Percentiles rank a stretch among this genome's conserved stretches.
These are phyloP conservation scores for Fusarium veterinarium DNA, from an alignment of 2,329 filamentous ascomycete genomes.

Conservation along the genomic window DNA sequence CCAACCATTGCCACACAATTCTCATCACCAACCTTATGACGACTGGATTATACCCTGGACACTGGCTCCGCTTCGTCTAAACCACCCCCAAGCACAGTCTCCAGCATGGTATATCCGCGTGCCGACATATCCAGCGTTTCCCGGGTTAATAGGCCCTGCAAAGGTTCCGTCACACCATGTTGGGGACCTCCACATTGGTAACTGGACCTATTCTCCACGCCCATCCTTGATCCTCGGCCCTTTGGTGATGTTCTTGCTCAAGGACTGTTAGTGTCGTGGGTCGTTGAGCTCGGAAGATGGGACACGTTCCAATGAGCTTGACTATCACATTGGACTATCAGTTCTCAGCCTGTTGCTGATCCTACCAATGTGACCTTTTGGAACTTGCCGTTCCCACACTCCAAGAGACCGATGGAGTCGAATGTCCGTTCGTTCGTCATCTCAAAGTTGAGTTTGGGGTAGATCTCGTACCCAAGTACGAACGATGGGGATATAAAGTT, in stretches of 20 bases:
- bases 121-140: slow-evolving; percentile 37
- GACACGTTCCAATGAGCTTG: slow-evolving; percentile 3
- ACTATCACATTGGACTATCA: slow-evolving; percentile 3
- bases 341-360: slow-evolving; percentile 24
- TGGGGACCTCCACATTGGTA: slow-evolving; percentile 20
- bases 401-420: slow-evolving; percentile 10
- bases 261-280: slow-evolving; percentile 30
- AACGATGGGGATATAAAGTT: slow-evolving; percentile 24
- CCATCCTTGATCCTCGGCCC: slow-evolving; percentile 27
- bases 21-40: slow-evolving; percentile 24
- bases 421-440: slow-evolving; percentile 23
- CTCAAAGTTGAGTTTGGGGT: slow-evolving; percentile 28
- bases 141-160: slow-evolving; percentile 9
- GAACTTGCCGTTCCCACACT: slow-evolving; percentile 16
- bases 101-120: slow-evolving; percentile 16
- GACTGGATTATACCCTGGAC: slow-evolving; percentile 18
- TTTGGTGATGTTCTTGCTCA: slow-evolving; percentile 27
- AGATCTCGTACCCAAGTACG: slow-evolving; percentile 5
- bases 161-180: slow-evolving; percentile 26
- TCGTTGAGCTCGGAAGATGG: slow-evolving; percentile 15
- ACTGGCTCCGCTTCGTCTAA: slow-evolving; percentile 24
- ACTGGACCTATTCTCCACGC: slow-evolving; percentile 4
- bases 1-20: slow-evolving; percentile 25
- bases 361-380: neutral
- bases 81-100: slow-evolving; percentile 10